Conservation (phyloP, 2,329 filamentous ascomycete species). For the Aspergillus arachidicola region DNA sequence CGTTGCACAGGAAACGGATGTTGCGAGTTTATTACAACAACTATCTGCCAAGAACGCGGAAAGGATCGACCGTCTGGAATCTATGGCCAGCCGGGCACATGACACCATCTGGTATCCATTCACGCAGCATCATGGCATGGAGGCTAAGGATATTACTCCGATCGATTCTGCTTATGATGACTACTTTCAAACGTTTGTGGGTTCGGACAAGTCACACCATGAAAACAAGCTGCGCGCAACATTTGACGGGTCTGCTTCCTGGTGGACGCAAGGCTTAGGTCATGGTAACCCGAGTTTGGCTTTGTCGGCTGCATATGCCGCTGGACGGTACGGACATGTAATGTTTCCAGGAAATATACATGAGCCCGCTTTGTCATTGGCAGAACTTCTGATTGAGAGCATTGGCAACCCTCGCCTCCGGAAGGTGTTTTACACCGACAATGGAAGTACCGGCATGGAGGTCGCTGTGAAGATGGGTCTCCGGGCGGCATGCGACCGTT, state of each 20-base stretch:
- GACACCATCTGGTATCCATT: constrained; percentile 82
- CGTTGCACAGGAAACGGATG: constrained; percentile 41
- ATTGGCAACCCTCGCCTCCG: constrained; percentile 66
- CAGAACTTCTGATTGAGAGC: constrained; percentile 63
- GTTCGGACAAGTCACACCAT: constrained; percentile 22
- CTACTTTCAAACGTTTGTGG: constrained; percentile 68
- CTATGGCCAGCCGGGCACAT: constrained; percentile 64
- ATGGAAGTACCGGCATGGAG: constrained; percentile 81
- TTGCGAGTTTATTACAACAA: constrained; percentile 52
- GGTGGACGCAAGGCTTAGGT: constrained; percentile 89
- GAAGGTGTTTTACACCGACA: constrained; percentile 81
- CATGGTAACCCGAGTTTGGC: constrained; percentile 74
- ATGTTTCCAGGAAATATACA: constrained; percentile 86
- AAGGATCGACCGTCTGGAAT: constrained; percentile 62
- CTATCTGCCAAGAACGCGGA: constrained; percentile 58
- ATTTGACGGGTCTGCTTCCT: constrained; percentile 83
- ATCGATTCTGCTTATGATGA: constrained; percentile 83
- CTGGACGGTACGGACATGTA: constrained; percentile 82
- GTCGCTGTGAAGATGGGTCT: constrained; percentile 85
- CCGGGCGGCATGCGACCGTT: constrained; percentile 66
- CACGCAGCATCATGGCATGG: constrained; percentile 72
- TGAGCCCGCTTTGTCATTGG: constrained; percentile 71
- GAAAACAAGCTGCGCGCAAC: constrained; percentile 59
- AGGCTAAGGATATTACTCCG: constrained; percentile 64
- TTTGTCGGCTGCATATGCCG: constrained; percentile 76